Conservation (phyloP, 257 asterid genomes). For the Lavandula angustifolia region DNA sequence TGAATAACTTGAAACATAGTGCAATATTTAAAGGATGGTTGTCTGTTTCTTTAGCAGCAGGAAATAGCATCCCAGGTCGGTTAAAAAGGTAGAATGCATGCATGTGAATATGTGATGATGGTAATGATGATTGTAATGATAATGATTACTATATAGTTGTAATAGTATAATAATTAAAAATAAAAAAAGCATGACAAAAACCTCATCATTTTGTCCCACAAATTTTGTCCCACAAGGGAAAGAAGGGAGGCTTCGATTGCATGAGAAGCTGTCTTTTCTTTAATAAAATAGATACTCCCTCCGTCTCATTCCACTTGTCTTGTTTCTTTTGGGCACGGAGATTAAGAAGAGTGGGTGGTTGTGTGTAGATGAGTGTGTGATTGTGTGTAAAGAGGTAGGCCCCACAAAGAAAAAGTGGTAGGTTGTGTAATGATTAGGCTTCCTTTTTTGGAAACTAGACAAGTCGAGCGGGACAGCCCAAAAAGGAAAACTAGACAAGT, state of each 20-base stretch:
- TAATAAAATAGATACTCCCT: too few relatives aligned
- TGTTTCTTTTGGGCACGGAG: too few relatives aligned
- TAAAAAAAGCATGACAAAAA: constrained; percentile 41
- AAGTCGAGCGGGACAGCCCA: too few relatives aligned
- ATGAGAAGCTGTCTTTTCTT: constrained; percentile 38
- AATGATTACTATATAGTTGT: constrained; percentile 38
- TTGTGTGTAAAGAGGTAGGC: too few relatives aligned
- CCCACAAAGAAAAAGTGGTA: too few relatives aligned
- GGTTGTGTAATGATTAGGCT: too few relatives aligned
- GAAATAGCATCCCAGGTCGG: constrained; percentile 47
- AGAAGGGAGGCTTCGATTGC: constrained; percentile 37
- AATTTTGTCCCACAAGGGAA: constrained; percentile 36
- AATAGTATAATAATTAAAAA: constrained; percentile 22
- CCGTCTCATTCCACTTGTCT: too few relatives aligned
- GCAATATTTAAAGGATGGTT: constrained; percentile 34
- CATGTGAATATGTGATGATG: constrained; percentile 52
- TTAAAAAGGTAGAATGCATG: constrained; percentile 39
- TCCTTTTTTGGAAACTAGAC: too few relatives aligned
- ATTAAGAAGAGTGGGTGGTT: too few relatives aligned
- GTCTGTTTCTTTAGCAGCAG: constrained; percentile 34
- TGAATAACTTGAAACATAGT: constrained; percentile 20
- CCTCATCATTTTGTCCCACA: constrained; percentile 43
- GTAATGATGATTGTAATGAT: constrained; percentile 41
- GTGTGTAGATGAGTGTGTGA: too few relatives aligned
- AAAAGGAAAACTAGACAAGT: too few relatives aligned